These are phyloP conservation scores for Amanita phalloides DNA, from an alignment of 768 basidiomycete genomes.

Conservation along the genomic window DNA sequence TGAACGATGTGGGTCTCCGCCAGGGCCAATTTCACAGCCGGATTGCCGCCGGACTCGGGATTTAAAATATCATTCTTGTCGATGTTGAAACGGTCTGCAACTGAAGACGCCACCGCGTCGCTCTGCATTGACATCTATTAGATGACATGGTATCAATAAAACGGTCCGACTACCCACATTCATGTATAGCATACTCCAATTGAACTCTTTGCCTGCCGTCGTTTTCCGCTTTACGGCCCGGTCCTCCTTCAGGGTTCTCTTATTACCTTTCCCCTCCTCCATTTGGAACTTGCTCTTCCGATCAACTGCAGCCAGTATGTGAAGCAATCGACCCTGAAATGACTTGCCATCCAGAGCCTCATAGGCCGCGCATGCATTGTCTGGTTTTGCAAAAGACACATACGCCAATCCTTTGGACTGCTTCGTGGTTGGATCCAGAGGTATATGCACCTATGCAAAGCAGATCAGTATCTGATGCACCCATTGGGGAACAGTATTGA, in stretches of 20 bases:
- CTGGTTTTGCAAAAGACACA: conserved; percentile 30
- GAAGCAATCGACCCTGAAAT: conserved; percentile 87
- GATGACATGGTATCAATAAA: neutral
- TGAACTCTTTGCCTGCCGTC: conserved; percentile 68
- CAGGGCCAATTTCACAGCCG: conserved; percentile 90
- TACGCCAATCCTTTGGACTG: conserved; percentile 43
- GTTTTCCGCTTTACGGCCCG: conserved; percentile 54
- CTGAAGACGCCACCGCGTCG: conserved; percentile 86
- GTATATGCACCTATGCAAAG: conserved; percentile 34
- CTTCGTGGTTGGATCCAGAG: conserved; percentile 32
- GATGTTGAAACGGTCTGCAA: conserved; percentile 83
- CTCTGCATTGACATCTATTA: conserved; percentile 36
- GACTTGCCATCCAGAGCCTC: conserved; percentile 70
- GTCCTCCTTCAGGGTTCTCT: conserved; percentile 48
- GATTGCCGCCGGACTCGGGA: conserved; percentile 60
- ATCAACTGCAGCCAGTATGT: conserved; percentile 81
- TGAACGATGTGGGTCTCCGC: conserved; percentile 95
- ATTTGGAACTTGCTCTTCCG: conserved; percentile 36
- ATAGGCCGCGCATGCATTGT: conserved; percentile 54
- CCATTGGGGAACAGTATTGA: neutral
- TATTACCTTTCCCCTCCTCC: conserved; percentile 29
- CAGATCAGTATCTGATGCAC: conserved; percentile 3
- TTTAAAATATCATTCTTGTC: conserved; percentile 83
- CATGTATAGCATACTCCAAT: conserved; percentile 94
- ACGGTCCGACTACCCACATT: conserved; percentile 57